Conservation (phyloP, 495 filamentous ascomycete species). For the Penicillium bovifimosum region DNA sequence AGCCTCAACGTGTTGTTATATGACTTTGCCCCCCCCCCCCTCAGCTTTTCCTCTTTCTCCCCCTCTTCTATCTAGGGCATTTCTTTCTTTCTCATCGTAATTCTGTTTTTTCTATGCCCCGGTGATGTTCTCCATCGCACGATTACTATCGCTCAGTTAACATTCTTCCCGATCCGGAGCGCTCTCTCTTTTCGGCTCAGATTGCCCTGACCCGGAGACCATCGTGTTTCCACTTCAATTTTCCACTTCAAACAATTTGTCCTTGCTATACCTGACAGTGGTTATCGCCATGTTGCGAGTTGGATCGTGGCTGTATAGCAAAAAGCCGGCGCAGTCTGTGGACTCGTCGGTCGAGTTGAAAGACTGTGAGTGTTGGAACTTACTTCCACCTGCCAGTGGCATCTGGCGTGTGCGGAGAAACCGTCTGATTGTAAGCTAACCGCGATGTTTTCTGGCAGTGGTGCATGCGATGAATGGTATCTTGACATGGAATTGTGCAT, state of each 20-base stretch:
- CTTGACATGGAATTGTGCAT: constrained; percentile 1
- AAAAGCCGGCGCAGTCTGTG: constrained; percentile 52
- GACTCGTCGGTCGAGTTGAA: constrained; percentile 54
- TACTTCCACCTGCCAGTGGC: neutral
- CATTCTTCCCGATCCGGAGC: constrained; percentile 31
- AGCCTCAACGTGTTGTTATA: constrained; percentile 6
- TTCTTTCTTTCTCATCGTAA: constrained; percentile 1
- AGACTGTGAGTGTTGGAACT: constrained; percentile 44
- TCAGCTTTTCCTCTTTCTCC: neutral
- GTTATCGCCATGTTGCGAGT: constrained; percentile 36
- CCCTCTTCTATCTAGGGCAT: neutral
- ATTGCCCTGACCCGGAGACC: constrained; percentile 7
- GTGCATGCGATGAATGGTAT: constrained; percentile 59
- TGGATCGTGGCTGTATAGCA: constrained; percentile 54
- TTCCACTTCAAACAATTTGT: neutral
- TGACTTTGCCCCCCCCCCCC: constrained; percentile 18
- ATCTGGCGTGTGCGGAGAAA: neutral
- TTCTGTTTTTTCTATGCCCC: constrained; percentile 1
- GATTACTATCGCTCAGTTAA: constrained; percentile 22
- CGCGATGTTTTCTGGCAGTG: constrained; percentile 37
- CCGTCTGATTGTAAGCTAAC: constrained; percentile 15
- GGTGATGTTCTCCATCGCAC: constrained; percentile 16
- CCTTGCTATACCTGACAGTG: neutral
- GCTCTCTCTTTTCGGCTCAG: constrained; percentile 11
- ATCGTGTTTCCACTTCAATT: neutral